Conservation (phyloP, 768 basidiomycete genomes). For the Botryobasidium botryosum region DNA sequence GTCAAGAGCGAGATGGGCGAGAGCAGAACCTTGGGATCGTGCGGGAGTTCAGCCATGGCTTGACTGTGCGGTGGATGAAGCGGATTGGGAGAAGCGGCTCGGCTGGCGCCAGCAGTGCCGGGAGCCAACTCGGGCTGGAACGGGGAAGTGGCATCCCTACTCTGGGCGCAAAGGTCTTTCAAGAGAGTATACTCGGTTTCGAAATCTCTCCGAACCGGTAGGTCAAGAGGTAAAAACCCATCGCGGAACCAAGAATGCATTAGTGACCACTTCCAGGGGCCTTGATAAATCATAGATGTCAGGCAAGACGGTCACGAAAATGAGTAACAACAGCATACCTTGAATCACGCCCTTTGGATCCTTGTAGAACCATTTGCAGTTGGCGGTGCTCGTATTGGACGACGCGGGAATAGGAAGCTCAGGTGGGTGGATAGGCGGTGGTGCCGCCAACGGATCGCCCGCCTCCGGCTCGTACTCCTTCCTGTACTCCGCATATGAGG, state of each 20-base stretch:
- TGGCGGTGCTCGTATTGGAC: constrained; percentile 37
- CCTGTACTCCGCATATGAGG: constrained; percentile 56
- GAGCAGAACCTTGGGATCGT: background rate
- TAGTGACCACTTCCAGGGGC: constrained; percentile 72
- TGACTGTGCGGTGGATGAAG: too few relatives aligned
- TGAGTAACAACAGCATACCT: constrained; percentile 47
- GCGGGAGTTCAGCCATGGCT: too few relatives aligned
- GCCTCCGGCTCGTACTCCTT: constrained; percentile 45
- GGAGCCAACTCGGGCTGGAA: background rate
- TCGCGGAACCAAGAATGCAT: constrained; percentile 89
- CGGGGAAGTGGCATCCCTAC: background rate
- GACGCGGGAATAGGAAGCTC: too few relatives aligned
- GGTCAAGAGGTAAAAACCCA: constrained; percentile 61
- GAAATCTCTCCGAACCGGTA: constrained; percentile 64
- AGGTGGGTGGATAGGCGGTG: too few relatives aligned
- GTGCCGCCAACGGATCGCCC: too few relatives aligned
- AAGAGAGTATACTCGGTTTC: constrained; percentile 50
- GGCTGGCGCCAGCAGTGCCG: background rate
- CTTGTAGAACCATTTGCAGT: constrained; percentile 68
- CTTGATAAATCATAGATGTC: constrained; percentile 22
- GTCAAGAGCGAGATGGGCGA: constrained; percentile 47
- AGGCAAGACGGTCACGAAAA: too few relatives aligned
- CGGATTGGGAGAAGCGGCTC: background rate
- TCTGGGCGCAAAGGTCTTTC: constrained; percentile 48
- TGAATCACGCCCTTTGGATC: constrained; percentile 70